Evolutionary conservation across 78 protist genomes (phyloP).

Genomic region (Polysphondylium violaceum): DNA sequence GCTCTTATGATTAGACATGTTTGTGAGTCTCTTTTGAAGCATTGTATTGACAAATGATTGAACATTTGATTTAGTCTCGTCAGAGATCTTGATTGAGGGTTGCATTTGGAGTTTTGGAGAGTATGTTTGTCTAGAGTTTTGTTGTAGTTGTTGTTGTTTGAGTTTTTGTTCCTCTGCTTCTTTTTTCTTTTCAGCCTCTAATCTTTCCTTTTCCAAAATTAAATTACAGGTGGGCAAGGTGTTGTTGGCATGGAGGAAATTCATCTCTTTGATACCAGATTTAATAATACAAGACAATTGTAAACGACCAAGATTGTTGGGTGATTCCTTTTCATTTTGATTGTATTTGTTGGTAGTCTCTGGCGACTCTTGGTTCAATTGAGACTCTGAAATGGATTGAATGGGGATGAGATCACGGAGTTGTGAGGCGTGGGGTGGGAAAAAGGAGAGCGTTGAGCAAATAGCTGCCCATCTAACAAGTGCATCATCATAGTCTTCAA

Average conservation of each 20-base stretch:
- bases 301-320: too few species aligned
- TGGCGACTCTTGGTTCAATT: background rate
- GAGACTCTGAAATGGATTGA: constrained; percentile 46
- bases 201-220: background rate
- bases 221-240: background rate
- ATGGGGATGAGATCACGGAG: constrained; percentile 57
- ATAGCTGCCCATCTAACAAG: constrained; percentile 47
- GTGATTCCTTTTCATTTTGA: background rate
- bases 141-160: constrained; percentile 7
- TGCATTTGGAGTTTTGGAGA: background rate
- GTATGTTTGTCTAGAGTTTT: too few species aligned
- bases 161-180: constrained; percentile 4
- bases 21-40: background rate
- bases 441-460: constrained; percentile 11
- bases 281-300: background rate
- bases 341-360: too few species aligned
- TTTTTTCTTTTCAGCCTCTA: background rate
- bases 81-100: background rate
- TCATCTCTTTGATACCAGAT: constrained; percentile 20
- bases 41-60: background rate
- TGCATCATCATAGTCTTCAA: constrained; percentile 72
- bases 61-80: background rate
- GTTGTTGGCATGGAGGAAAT: constrained; percentile 19
- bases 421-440: constrained; percentile 75
- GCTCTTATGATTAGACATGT: background rate